Percentiles rank a stretch among this genome's conserved stretches.
phyloP scores from a whole-genome alignment of 768 basidiomycete genomes.

The button mushroom (Agaricus bisporus) region DNA sequence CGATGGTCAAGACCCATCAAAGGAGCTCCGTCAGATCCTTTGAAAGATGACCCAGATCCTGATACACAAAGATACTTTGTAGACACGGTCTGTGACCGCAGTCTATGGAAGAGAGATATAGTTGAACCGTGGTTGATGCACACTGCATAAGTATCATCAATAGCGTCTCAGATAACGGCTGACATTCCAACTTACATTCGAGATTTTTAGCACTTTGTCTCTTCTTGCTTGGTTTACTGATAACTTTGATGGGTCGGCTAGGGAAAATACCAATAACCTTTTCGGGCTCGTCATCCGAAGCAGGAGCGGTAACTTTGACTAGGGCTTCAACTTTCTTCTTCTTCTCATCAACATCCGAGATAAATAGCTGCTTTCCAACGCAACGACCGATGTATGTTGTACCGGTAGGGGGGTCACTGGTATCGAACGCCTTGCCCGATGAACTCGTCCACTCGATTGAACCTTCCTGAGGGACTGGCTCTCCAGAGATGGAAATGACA shows the following conservation, averaged over 20 bases:
- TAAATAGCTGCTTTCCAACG: conserved; percentile 92
- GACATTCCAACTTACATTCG: conserved; percentile 58
- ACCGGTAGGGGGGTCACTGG: conserved; percentile 68
- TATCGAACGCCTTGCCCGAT: conserved; percentile 79
- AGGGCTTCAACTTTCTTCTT: conserved; percentile 93
- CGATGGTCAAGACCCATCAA: conserved; percentile 77
- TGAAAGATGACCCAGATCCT: conserved; percentile 88
- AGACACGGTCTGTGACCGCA: conserved; percentile 91
- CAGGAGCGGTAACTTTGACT: conserved; percentile 80
- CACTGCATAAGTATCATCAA: conserved; percentile 39
- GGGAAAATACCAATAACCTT: conserved; percentile 85
- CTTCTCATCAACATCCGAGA: conserved; percentile 91
- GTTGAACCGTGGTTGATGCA: conserved; percentile 96
- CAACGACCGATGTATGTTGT: conserved; percentile 91
- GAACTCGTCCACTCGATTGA: conserved; percentile 85
- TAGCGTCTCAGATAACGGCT: conserved; percentile 10
- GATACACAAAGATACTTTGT: conserved; percentile 95
- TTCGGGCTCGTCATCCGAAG: conserved; percentile 75
- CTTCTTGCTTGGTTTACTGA: conserved; percentile 98
- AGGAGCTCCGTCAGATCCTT: conserved; percentile 87
- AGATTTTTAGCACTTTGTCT: conserved; percentile 89
- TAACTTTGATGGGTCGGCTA: conserved; percentile 94
- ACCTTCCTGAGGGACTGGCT: conserved; percentile 79
- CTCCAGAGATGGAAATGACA: conserved; percentile 88
- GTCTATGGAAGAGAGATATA: conserved; percentile 92